Conservation (phyloP, 352 stramenopile genomes). For the Ophiocytium majus region DNA sequence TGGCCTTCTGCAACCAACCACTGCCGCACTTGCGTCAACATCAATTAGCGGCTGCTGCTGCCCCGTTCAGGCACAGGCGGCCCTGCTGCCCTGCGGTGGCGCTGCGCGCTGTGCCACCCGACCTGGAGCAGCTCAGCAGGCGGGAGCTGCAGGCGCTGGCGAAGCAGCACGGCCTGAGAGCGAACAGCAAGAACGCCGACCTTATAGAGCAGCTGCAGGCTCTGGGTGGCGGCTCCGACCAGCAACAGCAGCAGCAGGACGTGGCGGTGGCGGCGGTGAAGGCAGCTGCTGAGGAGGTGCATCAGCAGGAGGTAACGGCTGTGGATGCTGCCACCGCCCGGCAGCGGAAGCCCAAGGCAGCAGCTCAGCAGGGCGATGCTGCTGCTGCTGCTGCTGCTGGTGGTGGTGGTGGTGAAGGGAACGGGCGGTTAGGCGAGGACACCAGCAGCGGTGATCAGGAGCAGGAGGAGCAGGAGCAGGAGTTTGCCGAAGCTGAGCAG, state of each 20-base stretch:
- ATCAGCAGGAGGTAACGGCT: background rate
- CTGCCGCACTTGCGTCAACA: background rate
- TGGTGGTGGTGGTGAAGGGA: too few species aligned
- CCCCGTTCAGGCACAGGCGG: background rate
- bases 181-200: background rate
- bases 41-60: background rate
- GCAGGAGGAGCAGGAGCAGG: background rate
- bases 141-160: background rate
- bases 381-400: too few species aligned
- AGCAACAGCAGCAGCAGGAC: background rate
- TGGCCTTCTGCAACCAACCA: too few species aligned
- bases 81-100: background rate
- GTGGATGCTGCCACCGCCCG: too few species aligned
- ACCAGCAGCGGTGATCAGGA: background rate
- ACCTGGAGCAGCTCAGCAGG: background rate
- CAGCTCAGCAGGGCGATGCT: too few species aligned
- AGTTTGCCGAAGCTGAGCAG: background rate
- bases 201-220: background rate
- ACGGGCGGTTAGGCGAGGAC: too few species aligned
- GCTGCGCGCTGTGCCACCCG: background rate
- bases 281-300: background rate
- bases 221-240: background rate
- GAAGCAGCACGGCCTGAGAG: slow-evolving; percentile 4
- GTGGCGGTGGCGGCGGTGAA: background rate
- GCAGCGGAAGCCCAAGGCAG: too few species aligned